phyloP scores from a whole-genome alignment of 192 early-diverging fungal species.

The Irineochytrium annulatum region DNA sequence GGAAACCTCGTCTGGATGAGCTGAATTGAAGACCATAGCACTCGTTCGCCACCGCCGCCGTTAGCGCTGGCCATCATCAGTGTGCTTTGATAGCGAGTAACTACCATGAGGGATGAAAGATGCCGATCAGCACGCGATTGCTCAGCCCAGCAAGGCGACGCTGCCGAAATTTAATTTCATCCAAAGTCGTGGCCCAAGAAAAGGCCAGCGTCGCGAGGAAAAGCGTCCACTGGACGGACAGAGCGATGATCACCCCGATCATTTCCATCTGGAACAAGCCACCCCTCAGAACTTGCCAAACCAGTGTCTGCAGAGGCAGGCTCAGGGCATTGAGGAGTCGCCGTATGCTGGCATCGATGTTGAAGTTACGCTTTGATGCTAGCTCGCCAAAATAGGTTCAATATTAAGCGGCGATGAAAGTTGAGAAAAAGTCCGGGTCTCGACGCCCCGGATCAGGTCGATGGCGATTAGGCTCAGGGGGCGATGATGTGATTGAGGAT shows the following conservation, averaged over 20 bases:
- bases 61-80: conserved; percentile 53
- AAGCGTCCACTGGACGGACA: too few relatives aligned
- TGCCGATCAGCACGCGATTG: too few relatives aligned
- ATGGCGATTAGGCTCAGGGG: conserved; percentile 49
- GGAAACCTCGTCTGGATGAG: conserved; percentile 72
- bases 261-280: too few relatives aligned
- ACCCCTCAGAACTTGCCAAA: too few relatives aligned
- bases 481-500: conserved; percentile 62
- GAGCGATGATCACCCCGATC: too few relatives aligned
- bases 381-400: conserved; percentile 24
- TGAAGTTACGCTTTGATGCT: conserved; percentile 9
- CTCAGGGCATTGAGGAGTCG: conserved; percentile 14
- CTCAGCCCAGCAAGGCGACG: too few relatives aligned
- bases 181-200: too few relatives aligned
- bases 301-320: too few relatives aligned
- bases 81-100: conserved; percentile 1
- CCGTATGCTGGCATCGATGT: conserved; percentile 27
- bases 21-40: conserved; percentile 86
- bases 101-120: conserved; percentile 94
- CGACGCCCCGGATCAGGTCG: conserved; percentile 53
- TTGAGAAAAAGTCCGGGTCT: conserved; percentile 44
- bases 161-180: too few relatives aligned
- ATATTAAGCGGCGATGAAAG: conserved; percentile 57
- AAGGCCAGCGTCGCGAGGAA: too few relatives aligned
- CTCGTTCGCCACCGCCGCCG: conserved; percentile 95